Percentiles rank a stretch among this genome's conserved stretches.
Conservation (phyloP, 257 asterid genomes). For the Anisodus tanguticus region DNA sequence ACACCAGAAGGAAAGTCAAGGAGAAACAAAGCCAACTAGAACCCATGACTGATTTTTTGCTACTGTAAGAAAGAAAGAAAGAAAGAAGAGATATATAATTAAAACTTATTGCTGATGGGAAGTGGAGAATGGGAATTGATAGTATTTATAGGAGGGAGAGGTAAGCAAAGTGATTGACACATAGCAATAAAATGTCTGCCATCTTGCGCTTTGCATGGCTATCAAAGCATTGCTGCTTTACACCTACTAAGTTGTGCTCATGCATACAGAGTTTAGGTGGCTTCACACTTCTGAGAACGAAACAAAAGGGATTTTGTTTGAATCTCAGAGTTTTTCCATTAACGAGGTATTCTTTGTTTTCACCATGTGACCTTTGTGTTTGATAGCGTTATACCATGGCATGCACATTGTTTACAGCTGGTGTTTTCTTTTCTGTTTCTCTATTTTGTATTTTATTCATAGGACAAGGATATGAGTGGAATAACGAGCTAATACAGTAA, state of each 20-base stretch:
- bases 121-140: conserved; percentile 33
- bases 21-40: conserved; percentile 32
- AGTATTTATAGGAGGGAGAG: conserved; percentile 38
- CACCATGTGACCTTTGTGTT: not conserved
- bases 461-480: not conserved
- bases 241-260: conserved; percentile 17
- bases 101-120: conserved; percentile 34
- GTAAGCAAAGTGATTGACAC: conserved; percentile 46
- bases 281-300: not conserved
- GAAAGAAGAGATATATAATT: not conserved
- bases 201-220: conserved; percentile 26
- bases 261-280: conserved; percentile 14
- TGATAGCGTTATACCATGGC: not conserved
- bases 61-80: not conserved
- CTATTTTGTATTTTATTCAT: not conserved
- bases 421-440: not conserved
- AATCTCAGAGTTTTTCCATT: not conserved
- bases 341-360: not conserved
- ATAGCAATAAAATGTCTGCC: conserved; percentile 50
- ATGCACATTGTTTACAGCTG: not conserved
- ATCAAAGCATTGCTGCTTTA: conserved; percentile 28
- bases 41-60: conserved; percentile 40
- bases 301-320: not conserved
- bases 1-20: conserved; percentile 38
- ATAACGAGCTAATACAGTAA: not conserved